Conservation (phyloP, 345 rosid species). For the Eucalyptus pauciflora region DNA sequence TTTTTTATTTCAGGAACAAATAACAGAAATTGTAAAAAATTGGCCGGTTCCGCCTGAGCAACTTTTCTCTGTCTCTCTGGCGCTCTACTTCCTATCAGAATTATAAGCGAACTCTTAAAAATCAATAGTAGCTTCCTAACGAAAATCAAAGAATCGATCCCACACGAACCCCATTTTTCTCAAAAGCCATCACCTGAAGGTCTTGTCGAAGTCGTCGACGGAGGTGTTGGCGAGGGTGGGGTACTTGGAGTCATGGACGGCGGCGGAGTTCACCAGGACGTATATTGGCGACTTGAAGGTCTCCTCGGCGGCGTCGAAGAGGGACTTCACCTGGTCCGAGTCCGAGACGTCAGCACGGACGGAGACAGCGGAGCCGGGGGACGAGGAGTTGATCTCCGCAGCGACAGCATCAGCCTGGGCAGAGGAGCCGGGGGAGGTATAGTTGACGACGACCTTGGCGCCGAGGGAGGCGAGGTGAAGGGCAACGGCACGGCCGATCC, state of each 20-base stretch:
- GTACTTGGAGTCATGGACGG: constrained; percentile 7
- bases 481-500: constrained; percentile 27
- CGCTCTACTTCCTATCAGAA: too few species aligned
- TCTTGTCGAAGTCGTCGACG: constrained; percentile 22
- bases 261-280: constrained; percentile 29
- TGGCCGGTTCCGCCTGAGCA: too few species aligned
- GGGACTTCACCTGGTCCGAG: constrained; percentile 18
- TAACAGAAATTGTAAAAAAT: too few species aligned
- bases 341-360: constrained; percentile 21
- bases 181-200: constrained; percentile 3
- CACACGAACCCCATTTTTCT: neutral
- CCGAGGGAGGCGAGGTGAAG: constrained; percentile 25
- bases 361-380: constrained; percentile 1
- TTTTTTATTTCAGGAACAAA: too few species aligned
- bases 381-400: constrained; percentile 6
- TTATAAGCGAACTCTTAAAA: neutral
- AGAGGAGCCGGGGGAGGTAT: constrained; percentile 4
- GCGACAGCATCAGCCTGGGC: constrained; percentile 13
- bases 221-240: constrained; percentile 18
- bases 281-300: constrained; percentile 12
- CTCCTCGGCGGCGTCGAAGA: constrained; percentile 24
- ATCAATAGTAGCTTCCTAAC: neutral
- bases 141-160: neutral
- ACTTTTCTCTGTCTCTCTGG: too few species aligned
- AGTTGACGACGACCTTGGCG: constrained; percentile 19